Conservation (phyloP, 1,284 basidiomycete species). For the Phaffia rhodozyma region DNA sequence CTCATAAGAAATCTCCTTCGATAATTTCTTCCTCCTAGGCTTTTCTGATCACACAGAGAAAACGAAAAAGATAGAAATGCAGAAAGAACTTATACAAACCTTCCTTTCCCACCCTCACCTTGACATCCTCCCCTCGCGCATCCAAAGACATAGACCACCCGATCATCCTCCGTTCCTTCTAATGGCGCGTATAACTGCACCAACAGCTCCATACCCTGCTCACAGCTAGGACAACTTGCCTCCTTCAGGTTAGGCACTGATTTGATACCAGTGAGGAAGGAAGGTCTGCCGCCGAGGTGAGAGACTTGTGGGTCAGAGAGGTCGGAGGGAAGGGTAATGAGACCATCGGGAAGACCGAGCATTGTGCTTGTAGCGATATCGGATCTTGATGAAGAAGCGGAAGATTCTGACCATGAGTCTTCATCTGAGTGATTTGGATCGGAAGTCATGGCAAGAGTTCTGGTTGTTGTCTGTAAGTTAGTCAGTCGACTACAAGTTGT, state of each 20-base stretch:
- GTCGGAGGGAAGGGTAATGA: constrained; percentile 25
- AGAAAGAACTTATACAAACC: constrained; percentile 18
- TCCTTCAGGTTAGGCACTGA: constrained; percentile 16
- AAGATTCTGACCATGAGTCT: constrained; percentile 17
- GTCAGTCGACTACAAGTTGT: background rate
- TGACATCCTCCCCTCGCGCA: constrained; percentile 32
- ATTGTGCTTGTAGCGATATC: constrained; percentile 26
- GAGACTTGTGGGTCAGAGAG: constrained; percentile 26
- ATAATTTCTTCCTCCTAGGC: too few relatives aligned
- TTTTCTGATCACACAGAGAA: background rate
- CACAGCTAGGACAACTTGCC: constrained; percentile 27
- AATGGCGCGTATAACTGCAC: constrained; percentile 36
- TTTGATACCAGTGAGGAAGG: constrained; percentile 27
- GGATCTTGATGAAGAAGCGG: constrained; percentile 24
- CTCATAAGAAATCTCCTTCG: too few relatives aligned
- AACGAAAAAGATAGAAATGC: background rate
- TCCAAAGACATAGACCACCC: constrained; percentile 35
- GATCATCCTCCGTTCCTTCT: constrained; percentile 35
- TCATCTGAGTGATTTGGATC: constrained; percentile 8
- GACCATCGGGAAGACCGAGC: constrained; percentile 35
- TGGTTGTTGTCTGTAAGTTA: background rate
- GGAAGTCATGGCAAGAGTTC: background rate
- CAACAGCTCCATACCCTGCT: constrained; percentile 31
- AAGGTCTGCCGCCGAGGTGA: constrained; percentile 33
- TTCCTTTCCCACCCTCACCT: constrained; percentile 27